These are phyloP conservation scores for Saccharum spontaneum DNA, from an alignment of 176 grass and related monocot species.

Conservation along the genomic window DNA sequence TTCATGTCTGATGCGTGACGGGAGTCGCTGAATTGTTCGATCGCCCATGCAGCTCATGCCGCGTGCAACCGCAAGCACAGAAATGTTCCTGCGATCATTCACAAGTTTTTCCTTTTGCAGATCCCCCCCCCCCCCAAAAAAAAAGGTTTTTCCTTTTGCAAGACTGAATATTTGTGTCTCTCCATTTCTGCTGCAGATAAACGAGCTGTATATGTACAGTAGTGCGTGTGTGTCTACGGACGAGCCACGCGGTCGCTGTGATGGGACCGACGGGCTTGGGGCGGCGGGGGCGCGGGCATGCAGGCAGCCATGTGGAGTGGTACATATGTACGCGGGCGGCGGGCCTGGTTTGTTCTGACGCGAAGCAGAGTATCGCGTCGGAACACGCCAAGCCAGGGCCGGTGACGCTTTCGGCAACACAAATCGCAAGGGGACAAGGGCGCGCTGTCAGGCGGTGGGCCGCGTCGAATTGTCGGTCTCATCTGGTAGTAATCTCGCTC, in stretches of 20 bases:
- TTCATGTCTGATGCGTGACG: neutral
- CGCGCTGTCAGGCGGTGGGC: conserved; percentile 8
- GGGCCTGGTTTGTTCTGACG: neutral
- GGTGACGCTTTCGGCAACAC: conserved; percentile 33
- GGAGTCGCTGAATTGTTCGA: neutral
- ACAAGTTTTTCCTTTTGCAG: too few species aligned
- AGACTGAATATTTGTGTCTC: neutral
- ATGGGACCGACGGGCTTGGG: neutral
- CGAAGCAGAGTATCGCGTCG: neutral
- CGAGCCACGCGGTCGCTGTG: neutral
- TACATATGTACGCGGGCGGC: neutral
- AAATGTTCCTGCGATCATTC: too few species aligned
- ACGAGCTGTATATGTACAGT: neutral
- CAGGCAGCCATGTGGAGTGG: neutral
- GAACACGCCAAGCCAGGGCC: conserved; percentile 9
- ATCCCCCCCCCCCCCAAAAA: too few species aligned
- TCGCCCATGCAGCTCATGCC: neutral
- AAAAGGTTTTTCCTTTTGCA: neutral
- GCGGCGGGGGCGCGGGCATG: neutral
- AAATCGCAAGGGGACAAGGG: neutral
- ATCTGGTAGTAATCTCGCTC: neutral
- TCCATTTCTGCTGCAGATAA: neutral
- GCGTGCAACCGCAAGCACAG: neutral
- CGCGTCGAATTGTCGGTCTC: neutral
- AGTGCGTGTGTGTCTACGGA: neutral